A percentile compares a stretch with the other conserved stretches of the same genome.
phyloP scores from a whole-genome alignment of 805 yeast genomes.

The Zygotorulaspora florentina region DNA sequence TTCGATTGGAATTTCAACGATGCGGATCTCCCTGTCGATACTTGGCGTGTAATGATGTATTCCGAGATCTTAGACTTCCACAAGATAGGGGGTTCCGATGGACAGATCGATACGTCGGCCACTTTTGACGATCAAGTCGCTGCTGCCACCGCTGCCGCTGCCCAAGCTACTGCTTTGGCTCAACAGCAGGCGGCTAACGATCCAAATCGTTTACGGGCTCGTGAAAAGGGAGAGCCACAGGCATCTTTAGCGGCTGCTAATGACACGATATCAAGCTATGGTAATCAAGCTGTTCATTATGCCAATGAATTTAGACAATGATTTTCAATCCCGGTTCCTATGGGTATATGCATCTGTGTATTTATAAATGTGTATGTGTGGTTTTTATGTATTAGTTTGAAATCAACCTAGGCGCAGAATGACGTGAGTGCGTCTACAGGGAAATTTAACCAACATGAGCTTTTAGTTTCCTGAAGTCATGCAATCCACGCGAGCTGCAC shows the following conservation, averaged over 20 bases:
- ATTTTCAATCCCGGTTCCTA: too few relatives aligned
- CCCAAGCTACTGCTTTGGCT: constrained; percentile 33
- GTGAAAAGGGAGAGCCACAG: constrained; percentile 5
- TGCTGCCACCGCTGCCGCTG: constrained; percentile 37
- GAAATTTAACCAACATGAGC: too few relatives aligned
- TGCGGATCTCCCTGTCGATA: constrained; percentile 94
- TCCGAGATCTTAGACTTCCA: constrained; percentile 95
- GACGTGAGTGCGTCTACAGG: too few relatives aligned
- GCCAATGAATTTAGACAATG: constrained; percentile 33
- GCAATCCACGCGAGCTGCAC: too few relatives aligned
- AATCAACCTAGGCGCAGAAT: too few relatives aligned
- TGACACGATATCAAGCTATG: constrained; percentile 29
- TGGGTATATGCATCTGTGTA: not conserved
- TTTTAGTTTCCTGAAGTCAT: too few relatives aligned
- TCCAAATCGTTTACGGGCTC: constrained; percentile 1
- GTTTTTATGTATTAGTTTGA: too few relatives aligned
- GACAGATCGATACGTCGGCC: constrained; percentile 34
- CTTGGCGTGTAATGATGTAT: constrained; percentile 99
- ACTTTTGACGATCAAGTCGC: constrained; percentile 37
- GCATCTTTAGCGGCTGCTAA: constrained; percentile 13
- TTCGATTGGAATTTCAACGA: constrained; percentile 99
- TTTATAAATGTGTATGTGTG: too few relatives aligned
- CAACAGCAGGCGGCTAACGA: constrained; percentile 21
- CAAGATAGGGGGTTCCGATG: constrained; percentile 60
- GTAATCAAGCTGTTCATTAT: constrained; percentile 34